These are phyloP conservation scores for Backusella liffmaniae DNA, from an alignment of 192 early-diverging fungal species.

Conservation along the genomic window DNA sequence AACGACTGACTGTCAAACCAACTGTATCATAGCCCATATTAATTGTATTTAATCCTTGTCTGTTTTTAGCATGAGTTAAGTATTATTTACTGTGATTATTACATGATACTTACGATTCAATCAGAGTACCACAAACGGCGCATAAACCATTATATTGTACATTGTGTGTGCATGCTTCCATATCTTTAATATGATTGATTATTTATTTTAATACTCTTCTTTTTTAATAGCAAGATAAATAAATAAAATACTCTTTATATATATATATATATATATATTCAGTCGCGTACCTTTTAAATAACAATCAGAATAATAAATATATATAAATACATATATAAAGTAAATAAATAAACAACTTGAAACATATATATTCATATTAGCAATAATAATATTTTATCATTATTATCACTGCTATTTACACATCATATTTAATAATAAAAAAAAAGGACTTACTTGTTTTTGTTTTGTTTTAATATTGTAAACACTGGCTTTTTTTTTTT, in stretches of 20 bases:
- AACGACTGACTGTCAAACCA: slow-evolving; percentile 65
- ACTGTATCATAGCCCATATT: slow-evolving; percentile 73
- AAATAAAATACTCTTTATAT: too few relatives aligned
- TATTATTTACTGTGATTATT: not conserved
- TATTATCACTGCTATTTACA: too few relatives aligned
- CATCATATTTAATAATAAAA: too few relatives aligned
- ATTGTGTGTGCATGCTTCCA: slow-evolving; percentile 70
- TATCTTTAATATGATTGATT: not conserved
- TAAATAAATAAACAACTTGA: not conserved
- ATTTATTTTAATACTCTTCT: too few relatives aligned
- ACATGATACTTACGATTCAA: slow-evolving; percentile 43
- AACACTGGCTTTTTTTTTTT: not conserved
- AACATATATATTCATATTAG: not conserved
- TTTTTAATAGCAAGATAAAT: too few relatives aligned
- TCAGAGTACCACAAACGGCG: slow-evolving; percentile 75
- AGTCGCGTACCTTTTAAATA: not conserved
- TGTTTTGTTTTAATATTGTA: not conserved
- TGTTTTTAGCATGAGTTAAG: not conserved
- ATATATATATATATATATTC: not conserved
- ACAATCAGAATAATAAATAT: not conserved
- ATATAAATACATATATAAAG: not conserved
- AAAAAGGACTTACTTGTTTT: not conserved
- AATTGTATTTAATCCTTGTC: slow-evolving; percentile 37
- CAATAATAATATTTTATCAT: not conserved
- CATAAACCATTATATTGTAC: slow-evolving; percentile 79